Evolutionary conservation across 176 grass and related monocot species (phyloP), one percentile per base, ranked within the genome.

Genomic region (Oryza meridionalis): DNA sequence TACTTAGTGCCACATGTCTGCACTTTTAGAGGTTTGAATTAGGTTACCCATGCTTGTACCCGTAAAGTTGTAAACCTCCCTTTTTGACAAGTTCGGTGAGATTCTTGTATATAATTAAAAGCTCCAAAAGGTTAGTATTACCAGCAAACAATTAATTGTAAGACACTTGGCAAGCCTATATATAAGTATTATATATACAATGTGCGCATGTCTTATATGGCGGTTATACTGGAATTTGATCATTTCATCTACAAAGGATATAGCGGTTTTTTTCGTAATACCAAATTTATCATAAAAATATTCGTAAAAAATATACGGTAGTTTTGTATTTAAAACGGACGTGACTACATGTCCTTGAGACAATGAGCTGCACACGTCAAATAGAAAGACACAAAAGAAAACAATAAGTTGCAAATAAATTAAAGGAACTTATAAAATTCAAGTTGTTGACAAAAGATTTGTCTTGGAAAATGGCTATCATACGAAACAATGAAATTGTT

Each of bases 51-150:
- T 22, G 21, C 7, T 62, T 25, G 31, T 21, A 65, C 14, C 5
- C 38, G n/a, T 33, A 62, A 72, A n/a, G 13, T 6, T 50, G n/a
- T 33, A 62, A 72, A 14, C 51, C 38, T 71, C 2, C 19, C 19
- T 26, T 72, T 62, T 64, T 86, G 25, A 4, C 46, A 63, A 65
- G 75, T 70, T 79, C 8, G 76, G 53, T 69, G 51, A 79, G 72
- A 62, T 65, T 35, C 11, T 47, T 17, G 17, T 31, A 33, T 31
- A 33, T 58, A 37, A 37, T 61, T 4, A 22, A 61, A 55, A 8
- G 51, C 17, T 55, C 21, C 21, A 21, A 27, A 70, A 24, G 49
- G 55, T 7, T 26, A 61, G 55, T 16, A 31, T 1, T 26, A 29
- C 64, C 5, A 15, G 11, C 24, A 16, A 66, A 66, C 12, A 66